Base-by-base conservation (phyloP, 1,284 basidiomycete genomes). In the Ganoderma lingzhi region DNA sequence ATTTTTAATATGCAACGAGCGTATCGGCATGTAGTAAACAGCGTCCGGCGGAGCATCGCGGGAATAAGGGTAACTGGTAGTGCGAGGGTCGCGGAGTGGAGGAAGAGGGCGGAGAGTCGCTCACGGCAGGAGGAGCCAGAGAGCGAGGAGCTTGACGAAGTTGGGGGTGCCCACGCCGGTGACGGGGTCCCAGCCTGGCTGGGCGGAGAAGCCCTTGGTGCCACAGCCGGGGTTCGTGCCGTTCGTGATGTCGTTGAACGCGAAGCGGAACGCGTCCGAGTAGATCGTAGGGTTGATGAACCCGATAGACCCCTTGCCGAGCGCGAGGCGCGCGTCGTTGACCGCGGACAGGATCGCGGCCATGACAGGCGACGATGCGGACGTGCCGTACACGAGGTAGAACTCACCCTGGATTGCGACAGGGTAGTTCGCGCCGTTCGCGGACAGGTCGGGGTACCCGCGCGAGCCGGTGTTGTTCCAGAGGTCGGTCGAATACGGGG, bases 131-230 rank as follows among this genome's bases (percentile, higher is more conserved):
- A 69, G 48, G 30, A 75, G 65, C 58, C 62, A 75, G 15, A 58
- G 63, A 0, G 68, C 63, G 60, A 73, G 45, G 10, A 73, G 68
- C 58, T 51, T 45, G 3, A 64, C 67, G 66, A 82, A 78, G 69
- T 76, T 73, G 14, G 79, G 79, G 0, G 77, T 79, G 32, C 78
- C 78, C n/a, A 79, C 66, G 51, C 78, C 78, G 12, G 78, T 80
- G 73, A 88, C 87, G 51, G 88, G 87, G 78, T 89, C 88, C 88
- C 88, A 89, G 42, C 87, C 87, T 14, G 70, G 74, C 2, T 76
- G 77, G 37, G 88, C 86, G 51, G 81, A 79, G 70, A 88, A 88
- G 83, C 85, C 72, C 9, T 55, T 37, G 59, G 77, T 75, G 75
- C 80, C 80, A 69, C 83, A 86, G 42, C 85, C 86, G 68, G 80